Evolutionary conservation across 345 rosid species (phyloP).

Genomic region (Pistacia vera): DNA sequence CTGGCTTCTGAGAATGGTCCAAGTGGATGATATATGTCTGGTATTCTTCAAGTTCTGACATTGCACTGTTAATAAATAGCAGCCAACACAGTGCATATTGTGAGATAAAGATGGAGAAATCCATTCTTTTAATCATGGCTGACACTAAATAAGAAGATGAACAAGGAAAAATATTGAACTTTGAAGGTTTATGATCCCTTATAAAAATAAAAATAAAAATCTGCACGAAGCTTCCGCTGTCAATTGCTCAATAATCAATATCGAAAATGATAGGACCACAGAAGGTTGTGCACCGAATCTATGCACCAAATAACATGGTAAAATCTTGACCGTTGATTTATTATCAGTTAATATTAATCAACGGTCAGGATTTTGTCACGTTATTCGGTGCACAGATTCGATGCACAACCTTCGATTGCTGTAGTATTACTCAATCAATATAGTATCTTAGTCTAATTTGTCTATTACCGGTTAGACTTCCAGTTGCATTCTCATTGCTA

Average conservation of each 20-base stretch:
- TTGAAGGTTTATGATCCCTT: neutral
- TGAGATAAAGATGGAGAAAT: neutral
- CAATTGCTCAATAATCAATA: neutral
- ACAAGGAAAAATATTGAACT: neutral
- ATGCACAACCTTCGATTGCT: too few relatives aligned
- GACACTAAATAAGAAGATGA: neutral
- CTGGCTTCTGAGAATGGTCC: constrained; percentile 36
- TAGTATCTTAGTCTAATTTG: neutral
- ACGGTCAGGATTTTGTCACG: too few relatives aligned
- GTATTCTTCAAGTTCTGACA: constrained; percentile 14
- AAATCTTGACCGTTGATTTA: too few relatives aligned
- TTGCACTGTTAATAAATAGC: neutral
- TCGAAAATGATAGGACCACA: too few relatives aligned
- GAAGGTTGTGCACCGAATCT: too few relatives aligned
- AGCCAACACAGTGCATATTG: neutral
- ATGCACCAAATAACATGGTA: too few relatives aligned
- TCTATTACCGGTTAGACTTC: too few relatives aligned
- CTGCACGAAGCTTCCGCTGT: neutral
- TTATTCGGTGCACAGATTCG: too few relatives aligned
- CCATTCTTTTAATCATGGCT: neutral
- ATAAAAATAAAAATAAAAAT: neutral
- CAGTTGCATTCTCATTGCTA: too few relatives aligned
- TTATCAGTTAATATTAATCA: too few relatives aligned
- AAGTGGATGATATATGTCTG: constrained; percentile 37
- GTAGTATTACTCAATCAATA: too few relatives aligned